Conservation (phyloP, 1,284 basidiomycete genomes). For the Phellinidium pouzarii region DNA sequence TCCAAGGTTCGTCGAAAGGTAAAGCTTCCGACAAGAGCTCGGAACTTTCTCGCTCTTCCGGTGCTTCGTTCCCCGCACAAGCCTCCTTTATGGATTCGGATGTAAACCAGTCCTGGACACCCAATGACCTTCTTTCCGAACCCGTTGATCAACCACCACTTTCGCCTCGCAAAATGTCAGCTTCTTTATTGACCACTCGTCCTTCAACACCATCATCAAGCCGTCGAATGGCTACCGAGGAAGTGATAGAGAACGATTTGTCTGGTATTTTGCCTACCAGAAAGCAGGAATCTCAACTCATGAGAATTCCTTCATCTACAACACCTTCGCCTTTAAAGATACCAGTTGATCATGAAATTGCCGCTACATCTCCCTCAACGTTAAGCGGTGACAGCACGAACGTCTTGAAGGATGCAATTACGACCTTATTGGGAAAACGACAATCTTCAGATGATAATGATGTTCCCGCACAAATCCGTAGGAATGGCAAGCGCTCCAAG, state of each 20-base stretch:
- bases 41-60: background rate
- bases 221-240: background rate
- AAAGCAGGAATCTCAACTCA: background rate
- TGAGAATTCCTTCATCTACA: constrained; percentile 13
- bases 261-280: constrained; percentile 2
- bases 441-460: constrained; percentile 37
- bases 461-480: constrained; percentile 17
- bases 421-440: constrained; percentile 60
- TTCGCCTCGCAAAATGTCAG: background rate
- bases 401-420: constrained; percentile 57
- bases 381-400: constrained; percentile 38
- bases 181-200: background rate
- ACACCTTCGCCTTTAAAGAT: constrained; percentile 23
- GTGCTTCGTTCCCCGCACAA: background rate
- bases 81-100: background rate
- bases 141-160: background rate
- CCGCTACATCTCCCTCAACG: constrained; percentile 25
- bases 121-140: constrained; percentile 13
- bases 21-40: background rate
- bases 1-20: constrained; percentile 13
- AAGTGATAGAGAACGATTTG: no score
- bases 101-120: constrained; percentile 3
- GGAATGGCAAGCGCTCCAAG: constrained; percentile 36
- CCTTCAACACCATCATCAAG: constrained; percentile 3
- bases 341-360: constrained; percentile 19